A percentile compares a stretch with the other conserved stretches of the same genome.
phyloP scores from a whole-genome alignment of 1,284 basidiomycete genomes.

The Rhodotorula sp. region DNA sequence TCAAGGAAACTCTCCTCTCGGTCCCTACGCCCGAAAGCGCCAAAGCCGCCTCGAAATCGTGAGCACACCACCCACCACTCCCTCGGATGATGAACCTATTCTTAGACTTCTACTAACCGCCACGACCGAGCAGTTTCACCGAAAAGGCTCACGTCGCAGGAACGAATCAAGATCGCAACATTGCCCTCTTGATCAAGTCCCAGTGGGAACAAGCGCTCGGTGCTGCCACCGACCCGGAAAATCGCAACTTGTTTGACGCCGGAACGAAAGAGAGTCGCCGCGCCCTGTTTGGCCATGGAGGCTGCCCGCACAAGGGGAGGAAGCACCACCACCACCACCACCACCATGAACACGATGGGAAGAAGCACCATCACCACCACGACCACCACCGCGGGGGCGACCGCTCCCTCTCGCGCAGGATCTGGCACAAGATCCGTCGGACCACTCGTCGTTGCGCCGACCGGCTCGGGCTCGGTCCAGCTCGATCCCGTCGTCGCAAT shows the following conservation, averaged over 20 bases:
- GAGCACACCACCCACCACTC: background rate
- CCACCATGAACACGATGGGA: background rate
- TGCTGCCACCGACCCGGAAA: background rate
- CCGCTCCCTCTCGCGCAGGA: background rate
- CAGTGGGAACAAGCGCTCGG: conserved; percentile 42
- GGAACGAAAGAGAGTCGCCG: conserved; percentile 31
- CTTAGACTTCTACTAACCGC: background rate
- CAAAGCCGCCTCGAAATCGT: conserved; percentile 12
- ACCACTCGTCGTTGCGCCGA: background rate
- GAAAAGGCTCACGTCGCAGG: conserved; percentile 41
- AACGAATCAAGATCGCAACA: conserved; percentile 34
- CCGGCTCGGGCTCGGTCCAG: background rate
- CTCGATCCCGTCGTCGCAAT: no score
- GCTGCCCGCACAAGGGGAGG: background rate
- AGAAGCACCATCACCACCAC: background rate
- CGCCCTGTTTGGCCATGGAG: conserved; percentile 17
- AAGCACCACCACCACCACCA: background rate
- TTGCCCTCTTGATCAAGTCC: conserved; percentile 36
- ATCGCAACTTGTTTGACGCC: conserved; percentile 38
- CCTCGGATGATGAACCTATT: background rate
- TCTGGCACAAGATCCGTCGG: background rate
- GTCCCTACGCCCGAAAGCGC: conserved; percentile 15
- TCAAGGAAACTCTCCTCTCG: conserved; percentile 10
- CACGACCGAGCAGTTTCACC: conserved; percentile 28
- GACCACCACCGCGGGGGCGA: background rate